Evolutionary conservation across 768 basidiomycete species (phyloP).

Genomic region (Rhodosporidiobolus sp.): DNA sequence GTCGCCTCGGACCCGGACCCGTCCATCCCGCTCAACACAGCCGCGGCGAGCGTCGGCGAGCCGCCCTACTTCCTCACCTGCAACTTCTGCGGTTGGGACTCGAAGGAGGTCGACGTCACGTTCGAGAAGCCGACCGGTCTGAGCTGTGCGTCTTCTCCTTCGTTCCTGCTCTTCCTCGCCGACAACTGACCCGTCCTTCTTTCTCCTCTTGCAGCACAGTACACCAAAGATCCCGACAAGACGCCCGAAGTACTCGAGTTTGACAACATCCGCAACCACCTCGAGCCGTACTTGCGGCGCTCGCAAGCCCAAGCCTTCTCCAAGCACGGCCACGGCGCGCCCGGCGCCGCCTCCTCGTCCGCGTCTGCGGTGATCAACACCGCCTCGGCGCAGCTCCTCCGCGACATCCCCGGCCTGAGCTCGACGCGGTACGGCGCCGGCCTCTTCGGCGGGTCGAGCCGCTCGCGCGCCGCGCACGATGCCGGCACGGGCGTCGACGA

Average conservation of each 20-base stretch:
- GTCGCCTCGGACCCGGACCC: conserved; percentile 69
- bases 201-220: conserved; percentile 62
- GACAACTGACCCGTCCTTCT: neutral
- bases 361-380: conserved; percentile 65
- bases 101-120: conserved; percentile 79
- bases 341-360: conserved; percentile 52
- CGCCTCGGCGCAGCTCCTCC: conserved; percentile 79
- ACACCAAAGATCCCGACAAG: conserved; percentile 84
- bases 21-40: conserved; percentile 14
- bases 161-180: neutral
- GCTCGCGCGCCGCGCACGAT: conserved; percentile 22
- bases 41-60: conserved; percentile 59
- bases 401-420: conserved; percentile 58
- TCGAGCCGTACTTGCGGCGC: conserved; percentile 82
- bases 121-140: conserved; percentile 97
- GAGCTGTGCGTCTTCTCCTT: conserved; percentile 60
- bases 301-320: conserved; percentile 38
- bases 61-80: conserved; percentile 90
- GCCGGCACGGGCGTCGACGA: conserved; percentile 45
- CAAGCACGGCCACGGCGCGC: conserved; percentile 19
- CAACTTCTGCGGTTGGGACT: conserved; percentile 92
- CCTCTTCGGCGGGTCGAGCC: conserved; percentile 20
- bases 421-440: conserved; percentile 39
- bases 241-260: conserved; percentile 82
- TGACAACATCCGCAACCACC: conserved; percentile 91